Evolutionary conservation across 306 rosid genomes (phyloP).

Genomic region (Spatholobus suberectus): DNA sequence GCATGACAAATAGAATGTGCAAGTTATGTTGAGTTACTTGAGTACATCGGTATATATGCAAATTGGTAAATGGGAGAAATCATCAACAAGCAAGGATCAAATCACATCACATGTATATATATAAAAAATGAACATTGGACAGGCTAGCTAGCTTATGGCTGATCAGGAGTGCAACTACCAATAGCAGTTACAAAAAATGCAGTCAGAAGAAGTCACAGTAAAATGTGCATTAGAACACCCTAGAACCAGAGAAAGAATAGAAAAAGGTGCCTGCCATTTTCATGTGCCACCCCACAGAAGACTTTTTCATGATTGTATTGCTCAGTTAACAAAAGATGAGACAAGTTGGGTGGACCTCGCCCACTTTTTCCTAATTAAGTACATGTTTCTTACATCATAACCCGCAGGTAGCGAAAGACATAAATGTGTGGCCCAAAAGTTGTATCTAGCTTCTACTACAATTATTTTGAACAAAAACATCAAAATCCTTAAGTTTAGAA

Average conservation of each 20-base stretch:
- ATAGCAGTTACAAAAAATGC: not conserved
- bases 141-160: conserved; percentile 46
- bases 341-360: conserved; percentile 38
- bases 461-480: not conserved
- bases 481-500: not conserved
- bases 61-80: not conserved
- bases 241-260: conserved; percentile 1
- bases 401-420: not conserved
- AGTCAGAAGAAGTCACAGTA: conserved; percentile 31
- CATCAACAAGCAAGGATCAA: not conserved
- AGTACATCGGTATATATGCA: not conserved
- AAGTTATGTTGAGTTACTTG: not conserved
- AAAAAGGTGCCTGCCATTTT: conserved; percentile 12
- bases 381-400: conserved; percentile 16
- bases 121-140: too few relatives aligned
- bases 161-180: conserved; percentile 42
- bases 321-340: conserved; percentile 10
- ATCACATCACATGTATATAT: too few relatives aligned
- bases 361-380: conserved; percentile 5
- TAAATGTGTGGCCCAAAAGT: conserved; percentile 25
- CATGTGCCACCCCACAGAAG: conserved; percentile 24
- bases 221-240: not conserved
- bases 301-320: conserved; percentile 1
- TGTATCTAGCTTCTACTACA: not conserved
- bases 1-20: not conserved